These are phyloP conservation scores for Selenicereus undatus DNA, from an alignment of 148 eudicot species.

Conservation along the genomic window DNA sequence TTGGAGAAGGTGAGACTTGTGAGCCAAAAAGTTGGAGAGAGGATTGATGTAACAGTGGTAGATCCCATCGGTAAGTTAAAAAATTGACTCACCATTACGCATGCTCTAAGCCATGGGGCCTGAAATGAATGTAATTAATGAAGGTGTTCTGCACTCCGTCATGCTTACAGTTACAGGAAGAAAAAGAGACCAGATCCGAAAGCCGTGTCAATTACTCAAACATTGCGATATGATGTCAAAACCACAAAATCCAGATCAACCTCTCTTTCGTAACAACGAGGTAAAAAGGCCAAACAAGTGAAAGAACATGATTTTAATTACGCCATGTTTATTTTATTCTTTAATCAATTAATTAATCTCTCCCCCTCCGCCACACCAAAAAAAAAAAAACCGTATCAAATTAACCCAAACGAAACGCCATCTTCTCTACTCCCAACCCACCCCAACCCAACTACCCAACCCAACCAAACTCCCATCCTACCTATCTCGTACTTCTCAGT, in stretches of 20 bases:
- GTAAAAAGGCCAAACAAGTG: constrained; percentile 16
- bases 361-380: no score
- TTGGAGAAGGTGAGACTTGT: no score
- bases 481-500: constrained; percentile 7
- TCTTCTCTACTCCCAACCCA: background rate
- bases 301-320: background rate
- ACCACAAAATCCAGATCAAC: constrained; percentile 10
- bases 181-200: constrained; percentile 31
- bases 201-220: constrained; percentile 34
- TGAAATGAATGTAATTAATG: no score
- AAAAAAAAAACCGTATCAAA: constrained; percentile 4
- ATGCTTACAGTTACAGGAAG: background rate
- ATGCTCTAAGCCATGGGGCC: no score
- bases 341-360: background rate
- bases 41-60: no score
- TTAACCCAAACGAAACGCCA: constrained; percentile 27
- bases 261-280: constrained; percentile 22
- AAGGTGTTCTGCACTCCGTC: no score
- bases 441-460: background rate
- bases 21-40: no score
- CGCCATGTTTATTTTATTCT: background rate
- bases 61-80: no score
- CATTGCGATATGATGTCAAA: constrained; percentile 17
- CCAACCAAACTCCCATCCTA: constrained; percentile 24
- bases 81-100: no score